Evolutionary conservation across 768 basidiomycete species (phyloP), one percentile per base, ranked within the genome.

Genomic region (Suillus americanus): DNA sequence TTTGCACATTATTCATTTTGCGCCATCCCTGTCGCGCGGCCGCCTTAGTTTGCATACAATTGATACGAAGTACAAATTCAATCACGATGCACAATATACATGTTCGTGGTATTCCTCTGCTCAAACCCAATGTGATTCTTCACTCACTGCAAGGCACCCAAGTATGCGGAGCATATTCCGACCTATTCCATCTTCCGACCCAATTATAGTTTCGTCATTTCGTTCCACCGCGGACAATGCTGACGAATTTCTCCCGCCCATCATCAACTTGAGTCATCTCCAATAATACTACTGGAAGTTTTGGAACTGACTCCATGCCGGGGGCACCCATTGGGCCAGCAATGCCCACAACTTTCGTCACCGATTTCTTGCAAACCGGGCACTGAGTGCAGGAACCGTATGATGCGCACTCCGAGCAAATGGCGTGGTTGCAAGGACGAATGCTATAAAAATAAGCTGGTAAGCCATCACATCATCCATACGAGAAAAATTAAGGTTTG

Each of bases 231-330:
- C 6, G 35, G n/a, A 55, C 35, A 4, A 37, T 55, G 23, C 54
- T 37, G 18, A 37, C 28, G 20, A 56, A 56, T 56, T 37, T 13
- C n/a, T 56, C 30, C 35, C 54, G 35, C 35, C 35, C 54, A 37
- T 56, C 54, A 23, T 56, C 23, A 7, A 56, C 35, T 23, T 37
- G 35, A 7, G 37, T 2, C n/a, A 37, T 23, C 6, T 56, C 55
- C 55, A 56, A 23, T 13, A 56, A 30, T 37, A 56, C 55, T 5
- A 56, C 35, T 23, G 55, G 55, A n/a, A 56, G 55, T n/a, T 56
- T 23, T 23, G 35, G 35, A 56, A 56, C 23, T 6, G 20, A 56
- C 35, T 56, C n/a, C 37, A 23, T 56, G 35, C 55, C 54, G 1
- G 55, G 30, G 55, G 33, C n/a, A 14, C 55, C 30, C 55, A 56